phyloP scores from a whole-genome alignment of 2,329 filamentous ascomycete species.

The Penicillium sp. region DNA sequence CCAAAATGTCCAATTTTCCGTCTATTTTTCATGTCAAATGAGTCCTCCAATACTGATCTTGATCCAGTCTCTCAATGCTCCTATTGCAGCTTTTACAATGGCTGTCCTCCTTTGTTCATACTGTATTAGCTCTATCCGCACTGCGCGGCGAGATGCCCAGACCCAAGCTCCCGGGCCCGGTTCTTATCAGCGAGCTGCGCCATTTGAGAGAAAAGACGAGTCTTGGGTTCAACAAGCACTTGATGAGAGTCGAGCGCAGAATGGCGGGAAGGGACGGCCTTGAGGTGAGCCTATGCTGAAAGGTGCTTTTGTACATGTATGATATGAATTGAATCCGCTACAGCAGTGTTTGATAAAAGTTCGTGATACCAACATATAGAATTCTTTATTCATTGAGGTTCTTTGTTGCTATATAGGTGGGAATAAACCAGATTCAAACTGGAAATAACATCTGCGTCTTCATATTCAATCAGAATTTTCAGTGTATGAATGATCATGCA shows the following conservation, averaged over 20 bases:
- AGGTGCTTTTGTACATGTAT: not conserved
- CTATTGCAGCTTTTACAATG: conserved; percentile 63
- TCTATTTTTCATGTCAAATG: not conserved
- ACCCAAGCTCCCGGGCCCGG: conserved; percentile 44
- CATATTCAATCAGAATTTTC: conserved; percentile 40
- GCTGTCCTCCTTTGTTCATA: conserved; percentile 60
- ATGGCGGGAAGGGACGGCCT: conserved; percentile 15
- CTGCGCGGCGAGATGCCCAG: conserved; percentile 64
- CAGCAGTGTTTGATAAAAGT: not conserved
- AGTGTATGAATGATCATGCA: conserved; percentile 41
- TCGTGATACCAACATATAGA: not conserved
- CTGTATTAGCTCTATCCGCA: conserved; percentile 62
- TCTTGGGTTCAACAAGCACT: conserved; percentile 36
- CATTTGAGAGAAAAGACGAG: conserved; percentile 31
- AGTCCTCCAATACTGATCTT: not conserved
- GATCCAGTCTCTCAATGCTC: conserved; percentile 54
- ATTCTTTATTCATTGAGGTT: not conserved
- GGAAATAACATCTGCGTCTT: conserved; percentile 11
- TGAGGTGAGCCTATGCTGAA: not conserved
- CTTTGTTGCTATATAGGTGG: not conserved
- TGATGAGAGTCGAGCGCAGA: conserved; percentile 30
- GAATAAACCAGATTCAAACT: not conserved
- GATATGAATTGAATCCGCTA: not conserved
- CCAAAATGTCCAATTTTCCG: not conserved
- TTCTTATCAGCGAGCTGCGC: conserved; percentile 44